Evolutionary conservation across 148 eudicot species (phyloP), one percentile per base, ranked within the genome.

Genomic region (Persicaria maculosa): DNA sequence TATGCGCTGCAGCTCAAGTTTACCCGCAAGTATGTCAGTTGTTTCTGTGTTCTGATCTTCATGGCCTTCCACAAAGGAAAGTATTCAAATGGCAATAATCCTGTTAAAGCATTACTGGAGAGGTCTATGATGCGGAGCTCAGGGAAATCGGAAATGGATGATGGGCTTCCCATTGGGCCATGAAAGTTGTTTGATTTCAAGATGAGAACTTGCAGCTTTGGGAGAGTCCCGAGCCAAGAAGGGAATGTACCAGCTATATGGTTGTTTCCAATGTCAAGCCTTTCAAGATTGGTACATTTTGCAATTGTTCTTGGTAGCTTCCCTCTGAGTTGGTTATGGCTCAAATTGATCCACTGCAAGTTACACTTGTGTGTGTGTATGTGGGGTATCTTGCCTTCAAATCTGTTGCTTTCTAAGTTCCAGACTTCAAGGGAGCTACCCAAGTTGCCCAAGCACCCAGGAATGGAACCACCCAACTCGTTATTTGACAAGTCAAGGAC

Each of bases 401-500:
- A 77, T 4, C 5, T 53, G 72, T 87, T 87, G n/a, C 75, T 77
- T 12, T 79, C 47, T 8, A 87, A 62, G 50, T 85, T 81, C 83
- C 83, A 46, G 40, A 83, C 80, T 31, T 68, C 76, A 68, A 85
- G 81, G 44, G 44, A 31, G 14, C 2, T 19, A 20, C 5, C 15
- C 65, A 9, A 44, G 69, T 46, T 50, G 65, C 79, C 12, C 40
- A 87, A 3, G 40, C 40, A 85, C 4, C 11, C 0, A 2, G 88
- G 90, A 71, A 85, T 75, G 5, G 25, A 22, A 6, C 82, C 85
- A 14, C 17, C 52, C 58, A 87, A 46, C 6, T 44, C 4, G 44
- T 87, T 87, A 22, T 68, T 55, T 5, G 90, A 84, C 68, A 84
- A 65, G 57, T 87, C 86, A 68, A 87, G 90, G 47, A 84, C 83